phyloP scores from a whole-genome alignment of 2,329 filamentous ascomycete genomes.

The Polytolypa hystricis region DNA sequence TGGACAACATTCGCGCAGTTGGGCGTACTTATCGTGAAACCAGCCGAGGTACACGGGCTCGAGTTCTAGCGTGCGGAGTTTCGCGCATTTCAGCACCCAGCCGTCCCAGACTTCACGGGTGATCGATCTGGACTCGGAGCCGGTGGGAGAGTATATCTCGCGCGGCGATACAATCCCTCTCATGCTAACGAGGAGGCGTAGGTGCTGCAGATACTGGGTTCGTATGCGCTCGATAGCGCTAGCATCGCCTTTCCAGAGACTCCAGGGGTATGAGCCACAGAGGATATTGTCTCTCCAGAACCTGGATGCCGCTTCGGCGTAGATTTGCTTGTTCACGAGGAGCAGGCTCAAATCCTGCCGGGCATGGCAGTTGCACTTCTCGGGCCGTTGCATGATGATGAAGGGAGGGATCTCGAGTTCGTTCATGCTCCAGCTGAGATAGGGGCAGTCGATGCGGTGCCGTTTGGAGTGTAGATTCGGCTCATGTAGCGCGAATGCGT shows the following conservation, averaged over 20 bases:
- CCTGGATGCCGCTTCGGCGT: constrained; percentile 11
- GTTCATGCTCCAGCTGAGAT: too few relatives aligned
- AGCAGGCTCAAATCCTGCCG: constrained; percentile 8
- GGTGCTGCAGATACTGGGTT: neutral
- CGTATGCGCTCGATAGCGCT: too few relatives aligned
- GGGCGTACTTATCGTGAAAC: neutral
- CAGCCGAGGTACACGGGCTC: neutral
- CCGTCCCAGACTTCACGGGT: neutral
- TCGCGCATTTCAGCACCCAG: neutral
- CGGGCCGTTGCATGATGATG: neutral
- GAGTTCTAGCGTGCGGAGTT: constrained; percentile 2
- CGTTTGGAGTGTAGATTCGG: neutral
- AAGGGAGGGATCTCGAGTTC: neutral
- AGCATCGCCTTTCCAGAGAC: too few relatives aligned
- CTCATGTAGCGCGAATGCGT: constrained; percentile 1
- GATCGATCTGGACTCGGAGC: neutral
- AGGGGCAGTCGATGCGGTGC: neutral
- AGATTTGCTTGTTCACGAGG: constrained; percentile 13
- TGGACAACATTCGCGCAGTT: neutral
- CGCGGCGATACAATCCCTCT: neutral
- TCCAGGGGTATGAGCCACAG: too few relatives aligned
- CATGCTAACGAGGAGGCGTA: neutral
- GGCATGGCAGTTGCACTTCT: neutral
- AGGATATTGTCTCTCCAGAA: constrained; percentile 9
- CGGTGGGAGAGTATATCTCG: neutral